phyloP scores from a whole-genome alignment of 2,329 filamentous ascomycete genomes.

The Trichoderma semiorbis region DNA sequence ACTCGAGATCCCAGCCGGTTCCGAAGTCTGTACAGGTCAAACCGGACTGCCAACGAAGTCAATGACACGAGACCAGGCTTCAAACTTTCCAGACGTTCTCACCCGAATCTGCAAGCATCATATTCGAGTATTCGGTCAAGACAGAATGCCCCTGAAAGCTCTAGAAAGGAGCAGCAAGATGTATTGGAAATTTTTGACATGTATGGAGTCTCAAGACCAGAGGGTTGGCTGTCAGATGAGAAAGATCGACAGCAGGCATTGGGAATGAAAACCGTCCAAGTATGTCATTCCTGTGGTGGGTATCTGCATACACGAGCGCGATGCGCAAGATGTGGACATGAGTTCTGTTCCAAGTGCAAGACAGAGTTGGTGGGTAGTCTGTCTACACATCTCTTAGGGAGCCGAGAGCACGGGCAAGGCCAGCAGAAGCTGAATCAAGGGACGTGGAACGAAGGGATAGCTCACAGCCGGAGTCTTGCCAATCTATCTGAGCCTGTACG shows the following conservation, averaged over 20 bases:
- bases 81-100: background rate
- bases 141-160: conserved; percentile 31
- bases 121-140: conserved; percentile 13
- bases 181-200: conserved; percentile 47
- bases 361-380: conserved; percentile 30
- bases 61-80: background rate
- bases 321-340: conserved; percentile 50
- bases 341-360: conserved; percentile 46
- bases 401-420: background rate
- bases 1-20: background rate
- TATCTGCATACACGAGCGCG: conserved; percentile 36
- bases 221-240: conserved; percentile 45
- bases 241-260: conserved; percentile 20
- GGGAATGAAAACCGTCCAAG: conserved; percentile 30
- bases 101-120: background rate
- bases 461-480: background rate
- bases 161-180: conserved; percentile 37
- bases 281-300: conserved; percentile 51
- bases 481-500: background rate
- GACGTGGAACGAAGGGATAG: background rate
- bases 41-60: background rate
- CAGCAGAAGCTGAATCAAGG: background rate
- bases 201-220: conserved; percentile 44
- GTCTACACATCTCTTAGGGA: background rate
- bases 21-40: background rate